Evolutionary conservation across 2,329 filamentous ascomycete species (phyloP), one percentile per base, ranked within the genome.

Genomic region (Ambrosiella xylebori): DNA sequence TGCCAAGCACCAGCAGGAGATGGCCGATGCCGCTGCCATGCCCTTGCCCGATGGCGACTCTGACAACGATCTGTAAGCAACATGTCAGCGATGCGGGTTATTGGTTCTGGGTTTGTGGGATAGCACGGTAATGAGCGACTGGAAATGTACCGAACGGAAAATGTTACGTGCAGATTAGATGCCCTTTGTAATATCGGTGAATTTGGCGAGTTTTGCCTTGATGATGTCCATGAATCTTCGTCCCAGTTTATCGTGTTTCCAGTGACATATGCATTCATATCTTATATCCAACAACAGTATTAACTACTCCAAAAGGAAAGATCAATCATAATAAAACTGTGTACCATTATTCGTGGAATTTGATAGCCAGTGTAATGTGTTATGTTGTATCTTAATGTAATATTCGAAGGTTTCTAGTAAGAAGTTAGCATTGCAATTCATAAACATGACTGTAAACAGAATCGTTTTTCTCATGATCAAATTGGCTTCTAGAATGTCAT

Each of bases 41-140:
- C 89, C 93, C 68, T 87, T 98, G 67, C 93, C 93, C 65, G 90
- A 89, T 69, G 93, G 97, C 80, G 87, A 94, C 64, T 91, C 95
- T 66, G 82, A 88, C 64, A 80, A 83, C 61, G 77, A 80, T 69
- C 71, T 80, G 71, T 80, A 77, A 75, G 73, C 64, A 66, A 66
- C 61, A 66, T 63, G 61, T 17, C 39, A 39, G 53, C 38, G 51
- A 56, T 55, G 37, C 45, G 38, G 58, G 54, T 61, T 58, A 41
- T 56, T 57, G 54, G 58, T 53, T 53, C 40, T 53, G 37, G 39
- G 44, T 54, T 60, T 47, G 57, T 52, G 52, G 58, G 58, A 37
- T 51, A 61, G 56, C 54, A 54, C 49, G 61, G 55, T 58, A 57
- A 59, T 54, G 59, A 56, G 39, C 47, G 55, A 44, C 59, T 45